Evolutionary conservation across 495 filamentous ascomycete genomes (phyloP), one percentile per base, ranked within the genome.

Genomic region (Tuber melanosporum): DNA sequence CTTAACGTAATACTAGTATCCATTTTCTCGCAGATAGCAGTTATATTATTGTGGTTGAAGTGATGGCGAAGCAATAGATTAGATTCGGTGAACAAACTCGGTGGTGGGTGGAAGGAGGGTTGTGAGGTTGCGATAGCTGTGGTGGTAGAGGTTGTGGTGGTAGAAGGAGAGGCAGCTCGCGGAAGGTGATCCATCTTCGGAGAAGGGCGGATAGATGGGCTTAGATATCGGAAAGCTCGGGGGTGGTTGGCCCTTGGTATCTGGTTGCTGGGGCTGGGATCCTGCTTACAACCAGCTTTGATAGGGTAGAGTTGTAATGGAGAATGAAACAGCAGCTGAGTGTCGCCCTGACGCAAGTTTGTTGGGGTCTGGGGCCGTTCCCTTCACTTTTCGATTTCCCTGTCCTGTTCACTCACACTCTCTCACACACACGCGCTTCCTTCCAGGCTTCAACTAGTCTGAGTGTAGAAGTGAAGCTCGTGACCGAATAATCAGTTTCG

Each of bases 381-480:
- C 57, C 57, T 62, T 62, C 52, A 62, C 52, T 62, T 15, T 8
- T 36, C 4, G 57, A 32, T 36, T 19, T 3, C 57, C 57, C 57
- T 26, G 32, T 36, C 57, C 32, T 14, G 26, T 14, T 66, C 26
- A 32, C 57, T 36, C 4, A 26, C 44, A 45, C 12, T 15, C 44
- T 15, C 44, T 0, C 45, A 4, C 45, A 47, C 47, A 52, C 57
- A 66, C 57, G 36, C 57, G 36, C 57, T 12, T 26, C 36, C 57
- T 26, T 36, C 36, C 57, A 66, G 4, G 57, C 26, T 66, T 66
- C 57, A 36, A 66, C 57, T 66, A 66, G 57, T 66, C 26, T 66
- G 10, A 36, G 57, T 66, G 57, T 32, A 66, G 57, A 66, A 66
- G 57, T 66, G 57, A 66, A 66, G 57, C 57, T 66, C 57, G 57